These are phyloP conservation scores for Ustilago tritici DNA, from an alignment of 1,284 basidiomycete species.

Conservation along the genomic window DNA sequence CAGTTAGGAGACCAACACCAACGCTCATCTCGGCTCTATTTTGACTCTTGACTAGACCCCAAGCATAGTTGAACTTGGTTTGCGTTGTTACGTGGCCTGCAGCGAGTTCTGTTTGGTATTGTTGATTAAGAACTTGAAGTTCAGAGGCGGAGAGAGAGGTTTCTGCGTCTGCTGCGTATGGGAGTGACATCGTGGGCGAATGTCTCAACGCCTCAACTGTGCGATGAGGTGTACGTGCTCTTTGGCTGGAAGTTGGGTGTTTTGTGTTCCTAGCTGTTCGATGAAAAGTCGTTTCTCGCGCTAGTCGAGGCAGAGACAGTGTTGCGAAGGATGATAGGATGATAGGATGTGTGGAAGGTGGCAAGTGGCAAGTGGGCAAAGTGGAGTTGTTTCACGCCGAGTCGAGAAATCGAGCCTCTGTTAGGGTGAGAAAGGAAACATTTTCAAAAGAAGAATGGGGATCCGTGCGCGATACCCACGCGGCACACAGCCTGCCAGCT, in stretches of 20 bases:
- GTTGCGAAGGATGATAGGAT: too few relatives aligned
- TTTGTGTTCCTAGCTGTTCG: too few relatives aligned
- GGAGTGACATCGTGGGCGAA: slow-evolving; percentile 72
- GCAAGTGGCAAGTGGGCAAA: too few relatives aligned
- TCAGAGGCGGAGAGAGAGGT: slow-evolving; percentile 88
- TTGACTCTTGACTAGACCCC: slow-evolving; percentile 75
- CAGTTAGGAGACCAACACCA: slow-evolving; percentile 88
- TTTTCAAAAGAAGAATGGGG: not conserved
- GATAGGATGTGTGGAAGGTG: too few relatives aligned
- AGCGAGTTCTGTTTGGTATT: slow-evolving; percentile 87
- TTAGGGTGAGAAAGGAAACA: too few relatives aligned
- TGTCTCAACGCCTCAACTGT: not conserved
- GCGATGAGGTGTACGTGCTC: not conserved
- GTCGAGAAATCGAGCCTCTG: too few relatives aligned
- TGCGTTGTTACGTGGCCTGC: slow-evolving; percentile 88
- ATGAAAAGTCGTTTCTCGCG: too few relatives aligned
- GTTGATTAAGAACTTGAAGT: slow-evolving; percentile 84
- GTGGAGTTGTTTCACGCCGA: too few relatives aligned
- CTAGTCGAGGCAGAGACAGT: too few relatives aligned
- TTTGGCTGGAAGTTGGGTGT: not conserved
- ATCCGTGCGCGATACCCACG: slow-evolving; percentile 28
- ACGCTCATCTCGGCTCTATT: slow-evolving; percentile 74
- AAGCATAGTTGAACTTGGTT: slow-evolving; percentile 96
- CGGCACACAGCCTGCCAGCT: slow-evolving; percentile 1
- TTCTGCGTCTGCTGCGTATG: slow-evolving; percentile 94